Base-by-base conservation (phyloP, 139 green algal species). In the Micractinium conductrix region DNA sequence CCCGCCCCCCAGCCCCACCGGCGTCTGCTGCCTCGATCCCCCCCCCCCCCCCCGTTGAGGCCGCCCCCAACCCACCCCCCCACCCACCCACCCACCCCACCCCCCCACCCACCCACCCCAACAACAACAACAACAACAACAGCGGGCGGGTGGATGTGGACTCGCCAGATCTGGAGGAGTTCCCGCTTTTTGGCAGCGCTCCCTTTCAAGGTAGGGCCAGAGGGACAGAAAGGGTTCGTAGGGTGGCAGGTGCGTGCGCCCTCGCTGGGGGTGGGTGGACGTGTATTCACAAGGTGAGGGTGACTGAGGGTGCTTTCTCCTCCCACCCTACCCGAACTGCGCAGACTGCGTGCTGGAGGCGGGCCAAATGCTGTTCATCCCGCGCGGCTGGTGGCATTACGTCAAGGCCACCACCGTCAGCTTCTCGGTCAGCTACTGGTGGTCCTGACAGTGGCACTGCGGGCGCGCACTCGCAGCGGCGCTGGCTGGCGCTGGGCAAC, bases 381-480 rank as follows among this genome's bases (percentile, higher is more conserved):
- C 96, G 0, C 90, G 88, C 0, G 81, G 89, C 63, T 98, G 94
- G 94, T 99, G 96, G 96, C 96, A 99, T 85, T 98, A 94, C 80
- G 96, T 99, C 7, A 87, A 89, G 55, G 88, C 92, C 7, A 73
- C 96, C 9, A 86, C 79, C 10, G 58, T 88, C 69, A 95, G 89
- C 85, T 96, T 97, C 83, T 97, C 92, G 3, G 95, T 98, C 0
- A 96, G 87, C 80, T 98, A 97, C 83, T 99, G 95, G 95, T 98
- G 24, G 2, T 62, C 53, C 5, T 62, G 53, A n/a, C n/a, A n/a
- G n/a, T n/a, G n/a, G n/a, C n/a, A n/a, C n/a, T n/a, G n/a, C n/a
- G n/a, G n/a, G n/a, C n/a, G n/a, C n/a, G n/a, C n/a, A n/a, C n/a
- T n/a, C n/a, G n/a, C n/a, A n/a, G n/a, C n/a, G n/a, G n/a, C n/a